A percentile compares a stretch with the other conserved stretches of the same genome.
Conservation (phyloP, 1,284 basidiomycete species). For the Tremellales sp. region DNA sequence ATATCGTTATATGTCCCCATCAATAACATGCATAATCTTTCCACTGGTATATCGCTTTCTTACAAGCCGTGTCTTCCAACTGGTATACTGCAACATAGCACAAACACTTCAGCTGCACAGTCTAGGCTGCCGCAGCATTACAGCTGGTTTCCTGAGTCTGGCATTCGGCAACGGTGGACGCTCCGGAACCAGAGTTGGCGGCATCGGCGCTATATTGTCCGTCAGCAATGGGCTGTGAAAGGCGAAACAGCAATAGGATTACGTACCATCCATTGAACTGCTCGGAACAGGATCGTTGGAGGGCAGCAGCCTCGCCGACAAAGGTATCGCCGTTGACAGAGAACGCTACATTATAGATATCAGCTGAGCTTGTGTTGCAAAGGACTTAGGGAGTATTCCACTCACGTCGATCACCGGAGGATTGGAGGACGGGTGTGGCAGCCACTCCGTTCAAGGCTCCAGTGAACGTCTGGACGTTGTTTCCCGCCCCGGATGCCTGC, state of each 20-base stretch:
- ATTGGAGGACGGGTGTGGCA: conserved; percentile 17
- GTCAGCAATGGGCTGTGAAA: neutral
- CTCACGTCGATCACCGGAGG: conserved; percentile 9
- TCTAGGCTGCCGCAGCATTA: neutral
- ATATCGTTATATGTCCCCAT: no score
- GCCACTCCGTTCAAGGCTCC: conserved; percentile 44
- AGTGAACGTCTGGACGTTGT: conserved; percentile 60
- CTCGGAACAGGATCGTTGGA: conserved; percentile 55
- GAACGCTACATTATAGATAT: conserved; percentile 17
- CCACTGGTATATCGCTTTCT: no score
- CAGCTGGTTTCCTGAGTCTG: conserved; percentile 16
- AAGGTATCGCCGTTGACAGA: conserved; percentile 52
- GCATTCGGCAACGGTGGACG: conserved; percentile 18
- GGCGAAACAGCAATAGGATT: neutral
- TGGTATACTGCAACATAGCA: no score
- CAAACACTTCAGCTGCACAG: no score
- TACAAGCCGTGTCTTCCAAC: no score
- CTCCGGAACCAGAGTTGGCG: conserved; percentile 19
- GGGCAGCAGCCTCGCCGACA: conserved; percentile 54
- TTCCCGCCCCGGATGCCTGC: conserved; percentile 22
- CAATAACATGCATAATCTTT: no score
- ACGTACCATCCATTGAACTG: conserved; percentile 29
- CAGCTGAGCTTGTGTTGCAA: no score
- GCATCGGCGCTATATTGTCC: conserved; percentile 18
- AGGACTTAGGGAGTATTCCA: no score